phyloP scores from a whole-genome alignment of 108 stramenopile genomes.

The Cyclotella sp. region DNA sequence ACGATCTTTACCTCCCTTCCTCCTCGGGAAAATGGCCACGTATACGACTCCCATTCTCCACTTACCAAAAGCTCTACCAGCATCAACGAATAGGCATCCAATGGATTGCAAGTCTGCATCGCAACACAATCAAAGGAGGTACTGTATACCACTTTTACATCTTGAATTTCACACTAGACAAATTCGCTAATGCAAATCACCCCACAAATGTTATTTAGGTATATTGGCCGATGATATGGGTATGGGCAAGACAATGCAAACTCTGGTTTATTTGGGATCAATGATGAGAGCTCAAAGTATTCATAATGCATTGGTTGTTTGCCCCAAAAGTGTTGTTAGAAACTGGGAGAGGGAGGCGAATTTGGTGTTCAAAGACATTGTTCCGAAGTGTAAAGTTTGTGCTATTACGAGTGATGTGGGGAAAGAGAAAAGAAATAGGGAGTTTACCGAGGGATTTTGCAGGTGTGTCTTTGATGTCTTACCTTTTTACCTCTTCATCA shows the following conservation, averaged over 20 bases:
- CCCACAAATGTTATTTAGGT: not conserved
- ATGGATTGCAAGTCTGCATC: slow-evolving; percentile 91
- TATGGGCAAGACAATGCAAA: slow-evolving; percentile 77
- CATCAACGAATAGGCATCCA: slow-evolving; percentile 90
- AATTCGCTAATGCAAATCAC: not conserved
- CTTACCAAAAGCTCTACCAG: slow-evolving; percentile 72
- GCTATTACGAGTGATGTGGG: slow-evolving; percentile 64
- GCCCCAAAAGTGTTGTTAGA: slow-evolving; percentile 73
- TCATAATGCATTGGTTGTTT: slow-evolving; percentile 74
- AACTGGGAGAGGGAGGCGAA: slow-evolving; percentile 82
- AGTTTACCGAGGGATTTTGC: slow-evolving; percentile 62
- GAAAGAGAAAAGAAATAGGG: slow-evolving; percentile 42
- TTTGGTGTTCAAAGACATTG: slow-evolving; percentile 45
- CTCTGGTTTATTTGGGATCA: slow-evolving; percentile 66
- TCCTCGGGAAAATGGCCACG: slow-evolving; percentile 55
- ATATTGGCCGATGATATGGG: slow-evolving; percentile 57
- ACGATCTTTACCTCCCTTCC: slow-evolving; percentile 31
- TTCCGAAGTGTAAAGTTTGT: slow-evolving; percentile 53
- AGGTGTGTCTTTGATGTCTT: slow-evolving; percentile 32
- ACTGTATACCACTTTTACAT: too few species aligned
- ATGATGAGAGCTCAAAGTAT: slow-evolving; percentile 76
- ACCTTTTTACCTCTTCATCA: not conserved
- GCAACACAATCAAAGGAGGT: slow-evolving; percentile 82
- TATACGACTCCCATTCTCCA: slow-evolving; percentile 52
- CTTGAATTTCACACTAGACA: too few species aligned